Evolutionary conservation across 805 yeast species (phyloP).

Genomic region (Saturnispora besseyi): DNA sequence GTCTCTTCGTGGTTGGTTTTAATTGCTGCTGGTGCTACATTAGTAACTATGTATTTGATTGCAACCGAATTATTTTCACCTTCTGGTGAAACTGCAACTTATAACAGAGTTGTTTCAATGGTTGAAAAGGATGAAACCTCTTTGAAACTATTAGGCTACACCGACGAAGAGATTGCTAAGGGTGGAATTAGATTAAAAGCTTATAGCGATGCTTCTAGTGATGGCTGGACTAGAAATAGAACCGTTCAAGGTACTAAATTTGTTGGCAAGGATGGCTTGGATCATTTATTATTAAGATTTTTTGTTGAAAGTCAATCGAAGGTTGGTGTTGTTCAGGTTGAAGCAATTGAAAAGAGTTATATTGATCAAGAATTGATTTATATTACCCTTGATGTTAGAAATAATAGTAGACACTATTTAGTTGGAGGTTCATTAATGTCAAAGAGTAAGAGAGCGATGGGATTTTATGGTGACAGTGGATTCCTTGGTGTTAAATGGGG

Average conservation of each 20-base stretch:
- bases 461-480: slow-evolving; percentile 33
- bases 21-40: slow-evolving; percentile 62
- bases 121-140: slow-evolving; percentile 61
- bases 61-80: slow-evolving; percentile 79
- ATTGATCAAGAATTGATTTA: slow-evolving; percentile 63
- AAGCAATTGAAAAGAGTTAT: slow-evolving; percentile 62
- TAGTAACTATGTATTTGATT: slow-evolving; percentile 61
- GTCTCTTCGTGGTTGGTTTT: slow-evolving; percentile 53
- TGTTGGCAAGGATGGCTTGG: slow-evolving; percentile 63
- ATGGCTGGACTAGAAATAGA: slow-evolving; percentile 82
- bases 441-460: slow-evolving; percentile 16
- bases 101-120: slow-evolving; percentile 74
- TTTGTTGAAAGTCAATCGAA: slow-evolving; percentile 66
- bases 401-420: slow-evolving; percentile 56
- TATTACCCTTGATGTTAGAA: slow-evolving; percentile 69
- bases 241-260: slow-evolving; percentile 66
- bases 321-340: slow-evolving; percentile 67
- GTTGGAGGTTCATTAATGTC: slow-evolving; percentile 48
- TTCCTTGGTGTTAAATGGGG: slow-evolving; percentile 87
- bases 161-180: slow-evolving; percentile 33
- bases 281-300: slow-evolving; percentile 75
- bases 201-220: slow-evolving; percentile 62
- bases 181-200: slow-evolving; percentile 57
- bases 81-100: slow-evolving; percentile 84
- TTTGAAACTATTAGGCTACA: slow-evolving; percentile 41